Conservation (phyloP, 1,284 basidiomycete genomes). For the Tilletia caries region DNA sequence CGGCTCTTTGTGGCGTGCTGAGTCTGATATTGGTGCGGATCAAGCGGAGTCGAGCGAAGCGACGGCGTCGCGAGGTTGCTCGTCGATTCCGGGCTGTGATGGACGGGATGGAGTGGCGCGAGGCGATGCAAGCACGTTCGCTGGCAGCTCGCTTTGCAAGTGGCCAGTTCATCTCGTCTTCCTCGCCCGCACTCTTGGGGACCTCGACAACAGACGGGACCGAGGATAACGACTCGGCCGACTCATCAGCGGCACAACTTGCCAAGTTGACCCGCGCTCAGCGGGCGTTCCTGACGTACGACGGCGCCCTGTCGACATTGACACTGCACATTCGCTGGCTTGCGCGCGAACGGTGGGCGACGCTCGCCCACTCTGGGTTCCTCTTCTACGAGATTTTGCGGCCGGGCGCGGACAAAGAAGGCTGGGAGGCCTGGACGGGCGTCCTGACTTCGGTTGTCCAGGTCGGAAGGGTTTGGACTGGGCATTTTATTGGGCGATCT, state of each 20-base stretch:
- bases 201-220: no score
- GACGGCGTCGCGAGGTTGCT: neutral
- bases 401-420: conserved; percentile 1
- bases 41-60: neutral
- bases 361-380: neutral
- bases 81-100: conserved; percentile 1
- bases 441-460: neutral
- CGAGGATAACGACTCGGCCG: no score
- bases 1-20: neutral
- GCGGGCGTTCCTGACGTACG: conserved; percentile 7
- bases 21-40: neutral
- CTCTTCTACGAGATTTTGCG: conserved; percentile 2
- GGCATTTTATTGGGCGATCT: neutral
- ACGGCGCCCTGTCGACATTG: neutral
- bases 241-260: neutral
- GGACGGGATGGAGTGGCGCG: conserved; percentile 10
- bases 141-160: neutral
- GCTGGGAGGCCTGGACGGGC: conserved; percentile 8
- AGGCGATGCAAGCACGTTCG: neutral
- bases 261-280: conserved; percentile 1
- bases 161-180: neutral
- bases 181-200: neutral
- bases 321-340: conserved; percentile 4
- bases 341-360: conserved; percentile 2
- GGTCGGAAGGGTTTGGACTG: neutral